These are phyloP conservation scores for Aspergillus steynii DNA, from an alignment of 495 filamentous ascomycete species.

Conservation along the genomic window DNA sequence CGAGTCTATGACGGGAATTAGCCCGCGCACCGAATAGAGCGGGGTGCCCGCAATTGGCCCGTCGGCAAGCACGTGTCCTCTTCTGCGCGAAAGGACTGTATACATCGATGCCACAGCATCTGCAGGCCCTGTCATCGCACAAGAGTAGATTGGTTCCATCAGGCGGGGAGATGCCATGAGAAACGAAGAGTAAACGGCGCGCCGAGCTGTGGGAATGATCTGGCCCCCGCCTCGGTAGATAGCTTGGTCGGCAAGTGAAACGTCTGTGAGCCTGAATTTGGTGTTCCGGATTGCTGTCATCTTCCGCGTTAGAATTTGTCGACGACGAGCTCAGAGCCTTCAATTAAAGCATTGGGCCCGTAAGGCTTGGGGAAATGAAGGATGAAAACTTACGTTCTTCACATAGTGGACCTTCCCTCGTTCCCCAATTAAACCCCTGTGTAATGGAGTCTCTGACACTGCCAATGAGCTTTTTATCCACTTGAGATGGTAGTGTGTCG, in stretches of 20 bases:
- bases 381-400: conserved; percentile 81
- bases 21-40: conserved; percentile 85
- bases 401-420: conserved; percentile 91
- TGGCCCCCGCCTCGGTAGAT: conserved; percentile 95
- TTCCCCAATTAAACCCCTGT: conserved; percentile 95
- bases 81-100: conserved; percentile 82
- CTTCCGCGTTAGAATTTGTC: conserved; percentile 4
- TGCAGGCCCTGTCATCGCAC: conserved; percentile 89
- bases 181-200: conserved; percentile 92
- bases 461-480: conserved; percentile 87
- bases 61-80: conserved; percentile 91
- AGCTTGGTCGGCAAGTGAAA: conserved; percentile 79
- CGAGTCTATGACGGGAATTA: conserved; percentile 93
- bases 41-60: conserved; percentile 93
- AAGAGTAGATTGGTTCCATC: conserved; percentile 93
- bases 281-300: conserved; percentile 85
- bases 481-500: conserved; percentile 85
- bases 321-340: neutral
- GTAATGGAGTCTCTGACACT: conserved; percentile 86
- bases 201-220: conserved; percentile 91
- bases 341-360: neutral
- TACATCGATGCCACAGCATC: conserved; percentile 87
- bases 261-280: conserved; percentile 92
- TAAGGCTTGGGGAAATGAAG: conserved; percentile 6
- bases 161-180: conserved; percentile 93